Base-by-base conservation (phyloP, 2,329 filamentous ascomycete genomes). In the Penicillium sclerotiorum region DNA sequence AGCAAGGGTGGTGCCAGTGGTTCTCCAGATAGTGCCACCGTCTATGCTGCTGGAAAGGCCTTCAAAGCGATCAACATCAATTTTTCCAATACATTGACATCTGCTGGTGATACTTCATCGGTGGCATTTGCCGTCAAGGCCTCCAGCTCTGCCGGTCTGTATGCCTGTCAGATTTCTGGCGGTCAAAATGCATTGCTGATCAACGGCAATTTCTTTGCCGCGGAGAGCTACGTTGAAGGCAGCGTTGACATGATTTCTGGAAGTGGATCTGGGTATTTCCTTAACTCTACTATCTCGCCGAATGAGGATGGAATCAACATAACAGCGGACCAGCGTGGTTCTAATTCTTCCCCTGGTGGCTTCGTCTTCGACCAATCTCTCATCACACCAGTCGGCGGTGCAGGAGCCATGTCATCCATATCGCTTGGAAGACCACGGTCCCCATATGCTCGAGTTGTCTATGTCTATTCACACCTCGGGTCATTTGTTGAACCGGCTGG, bases 231-330 rank as follows among this genome's bases (percentile, higher is more conserved):
- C 48, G 65, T 74, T 25, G 67, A 71, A 49, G 72, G 70, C 4
- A 73, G 69, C 20, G 61, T 73, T 22, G 72, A 77, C 28, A 74
- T 76, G 65, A 77, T 72, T 15, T 70, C 69, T 57, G 75, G 75
- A 8, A 61, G 66, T 20, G 75, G 74, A 2, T 65, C 73, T 0
- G 75, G 65, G 7, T 78, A 78, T 52, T 77, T 78, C 64, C 61
- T 60, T 20, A 63, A 64, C 44, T 66, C 65, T 3, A 69, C 64
- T 4, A 72, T 72, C 17, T 62, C 68, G 4, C 65, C 69, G 0
- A 72, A 69, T 36, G 61, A 64, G n/a, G 69, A 72, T 32, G 65
- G 58, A 11, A 57, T 65, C 44, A 64, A 57, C 35, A 64, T 72
- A 35, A 72, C 69, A 5, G 70, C 69, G 27, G 62, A 64, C 50